Evolutionary conservation across 768 basidiomycete species (phyloP).

Genomic region (Auricularia sp.): DNA sequence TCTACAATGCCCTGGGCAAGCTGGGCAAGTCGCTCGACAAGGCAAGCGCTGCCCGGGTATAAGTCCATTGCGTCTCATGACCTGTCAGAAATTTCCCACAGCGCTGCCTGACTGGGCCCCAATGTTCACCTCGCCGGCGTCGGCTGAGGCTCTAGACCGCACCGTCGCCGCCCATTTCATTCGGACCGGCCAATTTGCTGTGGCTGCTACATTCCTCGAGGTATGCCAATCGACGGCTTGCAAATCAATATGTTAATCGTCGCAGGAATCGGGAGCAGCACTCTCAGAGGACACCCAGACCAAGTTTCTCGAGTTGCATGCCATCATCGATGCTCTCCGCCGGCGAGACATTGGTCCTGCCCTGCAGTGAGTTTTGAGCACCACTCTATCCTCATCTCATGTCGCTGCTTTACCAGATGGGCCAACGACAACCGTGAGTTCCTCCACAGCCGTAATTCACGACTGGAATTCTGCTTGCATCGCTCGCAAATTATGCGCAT

Average conservation of each 20-base stretch:
- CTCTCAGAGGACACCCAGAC: conserved; percentile 39
- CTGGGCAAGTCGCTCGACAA: conserved; percentile 88
- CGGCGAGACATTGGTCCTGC: conserved; percentile 63
- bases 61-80: neutral
- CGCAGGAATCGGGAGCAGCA: conserved; percentile 56
- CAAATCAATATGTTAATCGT: conserved; percentile 4
- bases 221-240: conserved; percentile 24
- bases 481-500: conserved; percentile 83
- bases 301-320: conserved; percentile 61
- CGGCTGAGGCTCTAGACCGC: conserved; percentile 51
- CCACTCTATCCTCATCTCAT: neutral
- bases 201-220: conserved; percentile 63
- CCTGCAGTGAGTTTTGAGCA: conserved; percentile 45
- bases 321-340: conserved; percentile 57
- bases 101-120: conserved; percentile 56
- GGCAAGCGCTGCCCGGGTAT: conserved; percentile 32
- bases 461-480: conserved; percentile 83
- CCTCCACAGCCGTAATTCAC: conserved; percentile 57
- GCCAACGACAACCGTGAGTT: conserved; percentile 53
- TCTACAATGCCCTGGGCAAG: conserved; percentile 64
- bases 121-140: conserved; percentile 52
- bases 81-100: conserved; percentile 39
- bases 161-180: conserved; percentile 70
- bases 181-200: conserved; percentile 70
- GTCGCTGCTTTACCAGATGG: conserved; percentile 51